Conservation (phyloP, 2,329 filamentous ascomycete genomes). For the Aureobasidium sp. region DNA sequence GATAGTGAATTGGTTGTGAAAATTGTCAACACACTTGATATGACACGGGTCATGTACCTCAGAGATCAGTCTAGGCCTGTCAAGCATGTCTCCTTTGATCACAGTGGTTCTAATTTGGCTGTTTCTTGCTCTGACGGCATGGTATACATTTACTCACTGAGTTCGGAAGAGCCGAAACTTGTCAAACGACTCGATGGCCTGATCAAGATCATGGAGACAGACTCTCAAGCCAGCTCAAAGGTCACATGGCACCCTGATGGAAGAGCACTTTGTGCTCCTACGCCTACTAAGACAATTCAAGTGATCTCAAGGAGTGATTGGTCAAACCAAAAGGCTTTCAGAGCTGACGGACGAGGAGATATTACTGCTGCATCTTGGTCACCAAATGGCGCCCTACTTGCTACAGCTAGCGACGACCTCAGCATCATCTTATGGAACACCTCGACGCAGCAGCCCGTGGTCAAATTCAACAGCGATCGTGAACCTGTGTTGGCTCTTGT, state of each 20-base stretch:
- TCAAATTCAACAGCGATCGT: slow-evolving; percentile 62
- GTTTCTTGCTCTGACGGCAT: slow-evolving; percentile 84
- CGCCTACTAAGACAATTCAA: slow-evolving; percentile 72
- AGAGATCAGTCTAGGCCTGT: slow-evolving; percentile 78
- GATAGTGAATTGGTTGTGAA: slow-evolving; percentile 76
- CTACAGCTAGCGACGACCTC: slow-evolving; percentile 50
- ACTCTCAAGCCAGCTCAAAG: slow-evolving; percentile 66
- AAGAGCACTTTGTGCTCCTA: slow-evolving; percentile 78
- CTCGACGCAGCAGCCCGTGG: slow-evolving; percentile 74
- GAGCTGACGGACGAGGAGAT: slow-evolving; percentile 71
- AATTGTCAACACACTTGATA: slow-evolving; percentile 75
- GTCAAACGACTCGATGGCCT: slow-evolving; percentile 79
- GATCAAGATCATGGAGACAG: slow-evolving; percentile 69
- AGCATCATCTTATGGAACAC: slow-evolving; percentile 82
- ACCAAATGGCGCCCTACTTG: slow-evolving; percentile 83
- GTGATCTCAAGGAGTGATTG: slow-evolving; percentile 84
- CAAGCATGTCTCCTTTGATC: slow-evolving; percentile 88
- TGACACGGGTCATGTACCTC: slow-evolving; percentile 66
- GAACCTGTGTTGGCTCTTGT: slow-evolving; percentile 75
- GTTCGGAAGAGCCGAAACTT: slow-evolving; percentile 69
- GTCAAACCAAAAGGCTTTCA: slow-evolving; percentile 75
- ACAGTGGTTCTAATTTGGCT: slow-evolving; percentile 65
- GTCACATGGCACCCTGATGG: slow-evolving; percentile 93
- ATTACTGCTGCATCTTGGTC: slow-evolving; percentile 90
- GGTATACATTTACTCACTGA: slow-evolving; percentile 82